Evolutionary conservation across 345 rosid genomes (phyloP), one percentile per base, ranked within the genome.

Genomic region (Hypericum perforatum): DNA sequence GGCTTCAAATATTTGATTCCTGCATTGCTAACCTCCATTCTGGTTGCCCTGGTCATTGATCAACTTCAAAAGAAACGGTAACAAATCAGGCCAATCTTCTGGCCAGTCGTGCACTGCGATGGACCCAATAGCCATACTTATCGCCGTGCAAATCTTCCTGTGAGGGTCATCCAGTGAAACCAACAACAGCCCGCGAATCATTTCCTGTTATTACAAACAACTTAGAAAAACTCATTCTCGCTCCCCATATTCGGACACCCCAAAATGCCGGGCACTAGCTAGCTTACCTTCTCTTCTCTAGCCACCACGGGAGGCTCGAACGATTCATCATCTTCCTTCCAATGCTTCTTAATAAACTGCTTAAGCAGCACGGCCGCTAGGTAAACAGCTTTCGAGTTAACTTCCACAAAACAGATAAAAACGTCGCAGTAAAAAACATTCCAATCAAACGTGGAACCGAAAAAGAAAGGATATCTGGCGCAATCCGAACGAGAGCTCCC

Each of bases 321-420:
- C 41, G 64, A 74, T 11, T 85, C 90, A 36, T 91, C 98, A 14
- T 76, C 84, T 65, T 85, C 96, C 64, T 77, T 86, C 96, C 96
- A 91, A 61, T 87, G 98, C 61, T 79, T 87, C 63, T 74, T 85
- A 56, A 91, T 78, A 63, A 81, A 91, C 68, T 85, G 95, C 78
- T 87, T 91, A 59, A 91, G 62, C 69, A 91, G 75, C 8, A 87
- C 83, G n/a, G 95, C 95, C 66, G 98, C 98, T 73, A 87, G 70
- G 98, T 87, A 69, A 69, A 59, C 56, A 57, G 47, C 39, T 55
- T 14, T 22, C 32, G 32, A 22, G 92, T 86, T 72, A 91, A 90
- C 48, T 70, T 72, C 54, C 38, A 74, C 77, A 70, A 41, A 64
- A 59, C 15, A 45, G 16, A 38, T 44, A 37, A 39, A 32, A 8